These are phyloP conservation scores for Diaporthe sp. DNA, from an alignment of 2,329 filamentous ascomycete genomes.

Conservation along the genomic window DNA sequence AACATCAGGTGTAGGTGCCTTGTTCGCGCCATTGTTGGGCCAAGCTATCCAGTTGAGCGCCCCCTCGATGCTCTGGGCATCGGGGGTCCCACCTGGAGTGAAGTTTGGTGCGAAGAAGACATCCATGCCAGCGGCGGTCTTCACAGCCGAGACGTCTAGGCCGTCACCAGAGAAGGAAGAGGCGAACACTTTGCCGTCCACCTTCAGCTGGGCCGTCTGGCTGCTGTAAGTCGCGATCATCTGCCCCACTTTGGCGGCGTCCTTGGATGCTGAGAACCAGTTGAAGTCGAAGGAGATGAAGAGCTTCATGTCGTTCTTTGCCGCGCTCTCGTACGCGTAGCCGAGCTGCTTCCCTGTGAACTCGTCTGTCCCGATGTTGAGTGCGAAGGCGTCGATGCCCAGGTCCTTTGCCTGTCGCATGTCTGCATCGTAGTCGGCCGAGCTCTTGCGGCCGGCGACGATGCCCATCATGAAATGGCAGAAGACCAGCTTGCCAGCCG, in stretches of 20 bases:
- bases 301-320: slow-evolving; percentile 64
- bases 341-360: slow-evolving; percentile 61
- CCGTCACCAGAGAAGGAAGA: slow-evolving; percentile 67
- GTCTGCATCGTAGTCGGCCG: slow-evolving; percentile 42
- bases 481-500: slow-evolving; percentile 40
- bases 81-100: slow-evolving; percentile 55
- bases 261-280: slow-evolving; percentile 42
- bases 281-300: slow-evolving; percentile 67
- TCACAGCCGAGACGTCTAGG: slow-evolving; percentile 58
- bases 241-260: slow-evolving; percentile 57
- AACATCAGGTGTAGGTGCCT: slow-evolving; percentile 59
- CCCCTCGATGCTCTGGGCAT: slow-evolving; percentile 57
- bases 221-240: slow-evolving; percentile 62
- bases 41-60: slow-evolving; percentile 57
- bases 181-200: slow-evolving; percentile 64
- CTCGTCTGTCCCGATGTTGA: slow-evolving; percentile 53
- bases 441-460: slow-evolving; percentile 38
- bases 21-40: slow-evolving; percentile 62
- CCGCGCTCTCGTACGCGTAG: slow-evolving; percentile 63
- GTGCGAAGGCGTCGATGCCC: slow-evolving; percentile 50
- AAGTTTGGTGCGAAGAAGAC: slow-evolving; percentile 67
- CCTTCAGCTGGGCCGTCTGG: slow-evolving; percentile 61
- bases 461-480: slow-evolving; percentile 43
- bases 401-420: slow-evolving; percentile 42
- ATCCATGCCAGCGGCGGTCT: slow-evolving; percentile 56